phyloP scores from a whole-genome alignment of 75 land plant genomes.

The Pinus taeda region DNA sequence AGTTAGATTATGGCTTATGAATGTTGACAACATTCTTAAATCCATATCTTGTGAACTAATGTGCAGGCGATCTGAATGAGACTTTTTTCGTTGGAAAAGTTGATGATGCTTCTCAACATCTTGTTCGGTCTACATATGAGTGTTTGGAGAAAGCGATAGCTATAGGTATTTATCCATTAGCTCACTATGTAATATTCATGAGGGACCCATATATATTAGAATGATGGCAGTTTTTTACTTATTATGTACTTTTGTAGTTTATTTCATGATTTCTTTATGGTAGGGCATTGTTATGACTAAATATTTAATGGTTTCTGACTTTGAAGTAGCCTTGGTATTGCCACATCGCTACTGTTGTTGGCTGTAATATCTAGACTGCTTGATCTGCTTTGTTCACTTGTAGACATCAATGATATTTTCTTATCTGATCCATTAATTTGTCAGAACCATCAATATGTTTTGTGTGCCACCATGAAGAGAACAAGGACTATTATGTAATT shows the following conservation, averaged over 20 bases:
- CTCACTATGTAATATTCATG: no score
- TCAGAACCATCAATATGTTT: neutral
- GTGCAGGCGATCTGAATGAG: constrained; percentile 93
- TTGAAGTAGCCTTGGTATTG: no score
- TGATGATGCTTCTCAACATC: constrained; percentile 72
- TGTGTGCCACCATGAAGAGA: neutral
- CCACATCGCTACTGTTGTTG: no score
- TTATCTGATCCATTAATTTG: neutral
- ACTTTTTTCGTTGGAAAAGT: constrained; percentile 95
- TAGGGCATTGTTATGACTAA: neutral
- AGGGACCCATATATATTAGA: no score
- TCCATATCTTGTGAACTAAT: constrained; percentile 4
- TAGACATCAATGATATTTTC: no score
- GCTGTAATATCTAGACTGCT: no score
- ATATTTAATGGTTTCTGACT: neutral
- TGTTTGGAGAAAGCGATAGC: constrained; percentile 97
- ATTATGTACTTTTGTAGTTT: no score
- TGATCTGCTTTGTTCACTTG: no score
- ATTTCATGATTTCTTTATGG: neutral
- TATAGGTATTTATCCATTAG: constrained; percentile 40
- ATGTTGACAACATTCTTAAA: neutral
- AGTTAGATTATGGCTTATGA: neutral
- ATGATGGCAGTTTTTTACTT: no score
- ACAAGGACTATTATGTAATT: neutral
- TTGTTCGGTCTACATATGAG: constrained; percentile 91